Base-by-base conservation (phyloP, 78 protist species). In the Chrysochromulina parva region DNA sequence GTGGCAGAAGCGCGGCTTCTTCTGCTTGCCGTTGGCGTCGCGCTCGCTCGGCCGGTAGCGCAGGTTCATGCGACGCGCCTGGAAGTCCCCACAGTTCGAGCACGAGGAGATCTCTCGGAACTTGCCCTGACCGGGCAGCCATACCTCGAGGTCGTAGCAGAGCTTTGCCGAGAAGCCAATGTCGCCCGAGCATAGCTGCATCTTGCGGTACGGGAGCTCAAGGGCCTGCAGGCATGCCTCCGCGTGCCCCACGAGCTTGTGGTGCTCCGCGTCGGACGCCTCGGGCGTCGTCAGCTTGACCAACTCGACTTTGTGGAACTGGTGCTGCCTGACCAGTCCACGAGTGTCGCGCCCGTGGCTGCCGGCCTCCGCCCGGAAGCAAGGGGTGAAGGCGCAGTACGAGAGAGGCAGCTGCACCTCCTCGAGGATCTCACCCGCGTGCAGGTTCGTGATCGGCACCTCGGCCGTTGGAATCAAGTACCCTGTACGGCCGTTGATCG, bases 341-440 rank as follows among this genome's bases (percentile, higher is more conserved):
- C 92, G 85, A 14, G 92, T 89, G 74, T 89, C 92, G 50, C 86
- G 54, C 1, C 87, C 92, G 86, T 71, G 28, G n/a, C 81, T n/a
- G n/a, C n/a, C n/a, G n/a, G 86, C 84, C 86, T 90, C 93, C n/a
- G 93, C 60, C 52, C 93, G 93, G 87, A 90, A 90, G 93, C 93
- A 90, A 4, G 93, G 93, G 9, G 93, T 90, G 88, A 53, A 71
- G 13, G 93, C 93, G 4, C 52, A 55, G 81, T 54, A 62, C 48
- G 52, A 3, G 4, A 90, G 53, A 0, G 93, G 93, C 10, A 90
- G 89, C 66, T 76, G 52, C 60, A 24, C 66, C 76, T 73, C 89
- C 47, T 10, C 3, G 6, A 85, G 48, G 24, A 85, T 85, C 26
- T 58, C 89, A 0, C 28, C 67, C 26, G 69, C 69, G 67, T 57